Conservation (phyloP, 345 rosid genomes). For the Pugionium dolabratum region DNA sequence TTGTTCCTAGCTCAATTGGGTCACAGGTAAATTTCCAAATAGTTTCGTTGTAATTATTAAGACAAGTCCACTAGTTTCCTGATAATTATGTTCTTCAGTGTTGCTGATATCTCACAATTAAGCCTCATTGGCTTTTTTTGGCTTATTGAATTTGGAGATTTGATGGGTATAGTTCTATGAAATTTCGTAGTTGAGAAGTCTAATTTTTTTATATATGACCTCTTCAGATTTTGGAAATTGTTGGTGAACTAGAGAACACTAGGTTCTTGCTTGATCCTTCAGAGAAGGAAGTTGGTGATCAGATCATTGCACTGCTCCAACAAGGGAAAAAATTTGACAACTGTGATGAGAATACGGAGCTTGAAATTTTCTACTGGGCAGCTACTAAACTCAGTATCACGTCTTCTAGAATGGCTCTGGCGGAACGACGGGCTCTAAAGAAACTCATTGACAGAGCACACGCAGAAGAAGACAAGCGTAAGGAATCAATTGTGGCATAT, state of each 20-base stretch:
- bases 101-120: not conserved
- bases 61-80: not conserved
- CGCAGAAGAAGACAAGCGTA: constrained; percentile 94
- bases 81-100: constrained; percentile 8
- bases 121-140: not conserved
- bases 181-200: not conserved
- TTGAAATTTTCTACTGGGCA: constrained; percentile 84
- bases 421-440: constrained; percentile 90
- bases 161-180: not conserved
- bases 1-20: constrained; percentile 85
- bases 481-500: constrained; percentile 93
- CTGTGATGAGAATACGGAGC: constrained; percentile 63
- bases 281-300: constrained; percentile 97
- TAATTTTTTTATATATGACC: constrained; percentile 34
- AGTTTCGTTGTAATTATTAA: constrained; percentile 8
- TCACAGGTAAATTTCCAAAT: constrained; percentile 55
- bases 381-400: constrained; percentile 76
- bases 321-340: constrained; percentile 79
- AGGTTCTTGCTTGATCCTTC: constrained; percentile 63
- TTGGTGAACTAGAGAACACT: constrained; percentile 64
- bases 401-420: constrained; percentile 86
- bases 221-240: constrained; percentile 80
- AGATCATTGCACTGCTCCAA: constrained; percentile 80
- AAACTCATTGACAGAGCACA: constrained; percentile 94
- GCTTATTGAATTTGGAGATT: not conserved